These are phyloP conservation scores for Pseudocercospora fuligena DNA, from an alignment of 2,329 filamentous ascomycete genomes.

Conservation along the genomic window DNA sequence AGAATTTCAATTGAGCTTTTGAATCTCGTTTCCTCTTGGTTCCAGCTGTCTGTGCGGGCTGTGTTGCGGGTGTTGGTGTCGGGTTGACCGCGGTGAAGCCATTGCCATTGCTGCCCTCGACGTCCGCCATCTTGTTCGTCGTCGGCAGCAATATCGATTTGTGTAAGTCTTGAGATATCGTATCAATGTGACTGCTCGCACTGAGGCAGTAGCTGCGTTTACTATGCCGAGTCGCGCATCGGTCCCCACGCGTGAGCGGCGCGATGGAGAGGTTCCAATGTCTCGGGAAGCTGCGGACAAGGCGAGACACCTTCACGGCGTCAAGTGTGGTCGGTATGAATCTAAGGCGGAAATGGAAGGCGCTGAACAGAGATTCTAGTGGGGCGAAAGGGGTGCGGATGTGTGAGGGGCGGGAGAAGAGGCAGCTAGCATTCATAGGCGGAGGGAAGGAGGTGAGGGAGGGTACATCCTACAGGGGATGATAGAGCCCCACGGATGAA, in stretches of 20 bases:
- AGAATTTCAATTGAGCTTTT: conserved; percentile 59
- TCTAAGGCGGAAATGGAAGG: conserved; percentile 2
- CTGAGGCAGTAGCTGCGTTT: conserved; percentile 5
- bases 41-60: conserved; percentile 36
- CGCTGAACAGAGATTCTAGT: not conserved
- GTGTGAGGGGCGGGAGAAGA: not conserved
- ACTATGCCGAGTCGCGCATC: conserved; percentile 5
- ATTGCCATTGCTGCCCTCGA: conserved; percentile 42
- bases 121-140: conserved; percentile 17
- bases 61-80: conserved; percentile 11
- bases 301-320: not conserved
- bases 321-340: not conserved
- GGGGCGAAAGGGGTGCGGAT: conserved; percentile 3
- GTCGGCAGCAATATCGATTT: not conserved
- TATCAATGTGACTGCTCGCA: not conserved
- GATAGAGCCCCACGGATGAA: not conserved
- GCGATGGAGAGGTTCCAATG: not conserved
- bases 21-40: conserved; percentile 61
- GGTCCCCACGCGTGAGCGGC: not conserved
- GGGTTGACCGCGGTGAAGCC: conserved; percentile 35
- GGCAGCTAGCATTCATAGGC: not conserved
- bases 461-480: conserved; percentile 1
- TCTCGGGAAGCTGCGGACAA: conserved; percentile 2
- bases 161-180: not conserved
- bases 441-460: not conserved